A percentile compares a stretch with the other conserved stretches of the same genome.
phyloP scores from a whole-genome alignment of 768 basidiomycete genomes.

The Cystofilobasidium ferigula region DNA sequence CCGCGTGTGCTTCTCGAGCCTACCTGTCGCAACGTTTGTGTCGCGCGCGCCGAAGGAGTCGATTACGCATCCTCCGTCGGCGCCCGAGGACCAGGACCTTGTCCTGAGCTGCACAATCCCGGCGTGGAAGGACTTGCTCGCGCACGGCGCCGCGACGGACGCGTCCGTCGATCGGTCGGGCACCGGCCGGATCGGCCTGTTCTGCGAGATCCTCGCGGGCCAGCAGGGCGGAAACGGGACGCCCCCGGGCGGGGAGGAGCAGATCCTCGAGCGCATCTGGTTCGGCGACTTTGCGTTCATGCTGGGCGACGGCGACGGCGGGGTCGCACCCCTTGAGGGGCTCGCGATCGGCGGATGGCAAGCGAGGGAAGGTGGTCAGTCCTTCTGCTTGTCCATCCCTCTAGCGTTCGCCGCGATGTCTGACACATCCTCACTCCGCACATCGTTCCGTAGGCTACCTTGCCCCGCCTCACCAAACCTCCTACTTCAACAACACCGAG shows the following conservation, averaged over 20 bases:
- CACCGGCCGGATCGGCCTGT: constrained; percentile 4
- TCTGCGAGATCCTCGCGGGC: constrained; percentile 18
- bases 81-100: constrained; percentile 19
- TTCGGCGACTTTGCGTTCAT: constrained; percentile 17
- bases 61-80: neutral
- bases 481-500: neutral
- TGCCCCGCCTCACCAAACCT: neutral
- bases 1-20: constrained; percentile 15
- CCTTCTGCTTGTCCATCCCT: too few relatives aligned
- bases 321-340: neutral
- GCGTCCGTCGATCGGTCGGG: neutral
- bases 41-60: neutral
- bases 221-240: neutral
- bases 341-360: neutral
- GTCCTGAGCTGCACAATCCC: constrained; percentile 19
- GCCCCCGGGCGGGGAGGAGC: neutral
- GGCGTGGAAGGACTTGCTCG: neutral
- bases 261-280: constrained; percentile 17
- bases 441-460: too few relatives aligned
- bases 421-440: too few relatives aligned
- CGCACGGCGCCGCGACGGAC: neutral
- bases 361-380: neutral
- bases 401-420: too few relatives aligned
- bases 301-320: neutral
- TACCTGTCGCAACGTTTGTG: constrained; percentile 7